These are phyloP conservation scores for Jimgerdemannia flammicorona DNA, from an alignment of 192 early-diverging fungal species.

Conservation along the genomic window DNA sequence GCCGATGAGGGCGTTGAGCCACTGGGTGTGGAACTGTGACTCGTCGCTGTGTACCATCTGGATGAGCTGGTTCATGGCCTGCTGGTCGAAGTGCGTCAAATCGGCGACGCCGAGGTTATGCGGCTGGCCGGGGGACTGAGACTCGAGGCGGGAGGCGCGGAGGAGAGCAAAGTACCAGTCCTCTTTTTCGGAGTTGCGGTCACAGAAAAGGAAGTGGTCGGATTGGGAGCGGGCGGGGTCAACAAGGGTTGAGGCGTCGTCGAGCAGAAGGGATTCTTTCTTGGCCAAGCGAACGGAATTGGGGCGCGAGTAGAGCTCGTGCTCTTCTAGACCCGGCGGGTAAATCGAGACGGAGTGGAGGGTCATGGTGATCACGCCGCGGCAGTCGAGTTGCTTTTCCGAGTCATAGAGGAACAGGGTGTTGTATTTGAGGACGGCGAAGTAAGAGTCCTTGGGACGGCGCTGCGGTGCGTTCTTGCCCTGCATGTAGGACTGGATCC, in stretches of 20 bases:
- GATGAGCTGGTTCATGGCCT: constrained; percentile 40
- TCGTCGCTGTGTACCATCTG: constrained; percentile 55
- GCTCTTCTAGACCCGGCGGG: constrained; percentile 50
- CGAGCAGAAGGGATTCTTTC: constrained; percentile 15
- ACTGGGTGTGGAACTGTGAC: constrained; percentile 53
- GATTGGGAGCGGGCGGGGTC: constrained; percentile 5
- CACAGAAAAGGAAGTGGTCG: constrained; percentile 52
- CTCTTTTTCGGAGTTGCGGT: constrained; percentile 73
- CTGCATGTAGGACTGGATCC: constrained; percentile 26
- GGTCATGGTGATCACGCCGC: constrained; percentile 70
- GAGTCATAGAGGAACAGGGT: constrained; percentile 83
- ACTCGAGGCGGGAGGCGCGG: constrained; percentile 56
- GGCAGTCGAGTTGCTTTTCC: constrained; percentile 72
- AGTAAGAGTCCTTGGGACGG: constrained; percentile 51
- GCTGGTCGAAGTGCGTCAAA: constrained; percentile 42
- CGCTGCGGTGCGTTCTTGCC: constrained; percentile 27
- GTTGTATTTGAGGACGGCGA: constrained; percentile 71
- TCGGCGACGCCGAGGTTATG: constrained; percentile 16
- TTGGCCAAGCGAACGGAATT: constrained; percentile 48
- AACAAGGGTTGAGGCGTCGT: constrained; percentile 11
- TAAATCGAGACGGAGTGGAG: constrained; percentile 59
- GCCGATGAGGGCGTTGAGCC: constrained; percentile 87
- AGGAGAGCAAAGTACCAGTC: constrained; percentile 85
- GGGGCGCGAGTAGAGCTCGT: constrained; percentile 59
- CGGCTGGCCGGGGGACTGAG: constrained; percentile 9